Conservation (phyloP, 257 asterid genomes). For the Haberlea rhodopensis region DNA sequence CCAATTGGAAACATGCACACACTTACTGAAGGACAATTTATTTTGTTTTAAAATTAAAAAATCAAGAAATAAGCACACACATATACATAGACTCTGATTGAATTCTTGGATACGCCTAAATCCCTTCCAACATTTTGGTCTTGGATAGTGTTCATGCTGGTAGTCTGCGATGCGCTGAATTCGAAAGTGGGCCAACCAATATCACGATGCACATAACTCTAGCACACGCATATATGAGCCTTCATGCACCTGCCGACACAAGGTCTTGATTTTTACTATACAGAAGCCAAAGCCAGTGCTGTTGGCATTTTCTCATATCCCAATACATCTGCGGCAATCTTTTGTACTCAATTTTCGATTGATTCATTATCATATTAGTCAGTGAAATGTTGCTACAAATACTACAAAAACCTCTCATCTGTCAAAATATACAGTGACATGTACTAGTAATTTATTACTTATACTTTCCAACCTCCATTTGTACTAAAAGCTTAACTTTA, state of each 20-base stretch:
- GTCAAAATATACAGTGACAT: slow-evolving; percentile 19
- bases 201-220: background rate
- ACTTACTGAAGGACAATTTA: background rate
- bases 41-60: no score
- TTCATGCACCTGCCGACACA: background rate
- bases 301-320: slow-evolving; percentile 5
- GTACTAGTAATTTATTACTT: slow-evolving; percentile 23
- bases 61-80: no score
- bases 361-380: slow-evolving; percentile 15
- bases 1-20: background rate
- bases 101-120: background rate
- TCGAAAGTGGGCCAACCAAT: background rate
- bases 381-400: slow-evolving; percentile 1
- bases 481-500: slow-evolving; percentile 8
- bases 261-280: background rate
- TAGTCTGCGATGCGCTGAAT: background rate
- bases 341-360: slow-evolving; percentile 3
- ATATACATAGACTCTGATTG: no score
- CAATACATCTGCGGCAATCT: background rate
- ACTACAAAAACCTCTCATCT: slow-evolving; percentile 22
- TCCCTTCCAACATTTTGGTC: background rate
- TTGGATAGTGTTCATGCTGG: background rate
- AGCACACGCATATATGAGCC: background rate
- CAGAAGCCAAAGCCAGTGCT: background rate
- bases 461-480: slow-evolving; percentile 22